Conservation (phyloP, 106 monocot genomes). For the Dendrobium officinale region DNA sequence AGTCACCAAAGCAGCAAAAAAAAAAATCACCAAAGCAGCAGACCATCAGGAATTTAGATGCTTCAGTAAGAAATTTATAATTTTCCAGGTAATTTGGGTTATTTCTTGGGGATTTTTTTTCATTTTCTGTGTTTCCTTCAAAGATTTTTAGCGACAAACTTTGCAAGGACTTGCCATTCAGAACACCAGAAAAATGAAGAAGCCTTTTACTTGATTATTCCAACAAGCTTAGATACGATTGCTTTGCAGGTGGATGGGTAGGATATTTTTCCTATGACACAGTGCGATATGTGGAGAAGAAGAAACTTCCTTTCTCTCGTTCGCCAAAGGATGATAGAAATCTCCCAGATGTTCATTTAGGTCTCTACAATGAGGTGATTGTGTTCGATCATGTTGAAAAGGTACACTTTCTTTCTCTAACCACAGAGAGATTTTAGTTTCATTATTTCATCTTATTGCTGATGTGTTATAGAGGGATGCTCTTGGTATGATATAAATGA, state of each 20-base stretch:
- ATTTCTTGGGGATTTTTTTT: background rate
- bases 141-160: background rate
- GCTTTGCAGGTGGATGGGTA: constrained; percentile 83
- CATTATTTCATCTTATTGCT: background rate
- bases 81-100: background rate
- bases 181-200: background rate
- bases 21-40: background rate
- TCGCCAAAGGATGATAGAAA: constrained; percentile 75
- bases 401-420: constrained; percentile 24
- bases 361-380: constrained; percentile 86
- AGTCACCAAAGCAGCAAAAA: background rate
- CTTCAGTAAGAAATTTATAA: background rate
- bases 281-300: constrained; percentile 83
- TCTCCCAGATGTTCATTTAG: constrained; percentile 87
- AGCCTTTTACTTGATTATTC: background rate
- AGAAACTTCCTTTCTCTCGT: constrained; percentile 75
- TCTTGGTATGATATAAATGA: background rate
- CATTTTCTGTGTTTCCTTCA: background rate
- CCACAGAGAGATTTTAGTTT: background rate
- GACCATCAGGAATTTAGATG: background rate
- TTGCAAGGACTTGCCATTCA: background rate
- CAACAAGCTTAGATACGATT: constrained; percentile 5
- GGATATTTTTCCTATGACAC: constrained; percentile 97
- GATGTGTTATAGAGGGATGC: background rate
- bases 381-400: constrained; percentile 98